Evolutionary conservation across 352 stramenopile genomes (phyloP).

Genomic region (Lagenidium giganteum): DNA sequence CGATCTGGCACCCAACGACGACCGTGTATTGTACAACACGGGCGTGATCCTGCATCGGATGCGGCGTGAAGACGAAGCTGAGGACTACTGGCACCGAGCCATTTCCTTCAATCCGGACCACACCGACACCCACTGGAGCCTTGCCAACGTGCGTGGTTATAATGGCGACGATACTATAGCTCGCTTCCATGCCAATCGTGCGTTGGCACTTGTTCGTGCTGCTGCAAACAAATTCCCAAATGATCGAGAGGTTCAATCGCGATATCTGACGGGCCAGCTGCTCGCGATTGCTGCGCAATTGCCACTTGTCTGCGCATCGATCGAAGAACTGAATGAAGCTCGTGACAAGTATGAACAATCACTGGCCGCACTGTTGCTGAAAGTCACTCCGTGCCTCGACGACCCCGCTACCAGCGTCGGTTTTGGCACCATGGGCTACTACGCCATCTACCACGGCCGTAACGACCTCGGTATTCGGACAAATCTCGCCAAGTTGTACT

Average conservation of each 20-base stretch:
- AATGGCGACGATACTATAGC: slow-evolving; percentile 8
- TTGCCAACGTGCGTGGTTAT: slow-evolving; percentile 13
- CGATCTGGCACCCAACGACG: slow-evolving; percentile 8
- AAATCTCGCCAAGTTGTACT: slow-evolving; percentile 39
- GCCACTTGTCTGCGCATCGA: slow-evolving; percentile 21
- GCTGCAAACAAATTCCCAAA: too few species aligned
- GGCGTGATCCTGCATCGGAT: slow-evolving; percentile 11
- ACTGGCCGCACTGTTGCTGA: slow-evolving; percentile 7
- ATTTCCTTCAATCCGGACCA: slow-evolving; percentile 3
- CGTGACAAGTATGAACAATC: slow-evolving; percentile 9
- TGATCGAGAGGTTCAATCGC: background rate
- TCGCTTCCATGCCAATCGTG: background rate
- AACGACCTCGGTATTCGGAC: slow-evolving; percentile 31
- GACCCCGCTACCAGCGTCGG: slow-evolving; percentile 20
- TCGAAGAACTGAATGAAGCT: slow-evolving; percentile 4
- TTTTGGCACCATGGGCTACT: slow-evolving; percentile 48
- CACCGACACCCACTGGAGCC: slow-evolving; percentile 10
- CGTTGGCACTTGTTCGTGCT: too few species aligned
- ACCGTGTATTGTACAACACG: slow-evolving; percentile 22
- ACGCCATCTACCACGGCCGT: slow-evolving; percentile 51
- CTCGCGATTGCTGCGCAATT: slow-evolving; percentile 16
- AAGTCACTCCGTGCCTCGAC: slow-evolving; percentile 3
- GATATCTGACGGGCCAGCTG: slow-evolving; percentile 13
- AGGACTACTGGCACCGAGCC: slow-evolving; percentile 9
- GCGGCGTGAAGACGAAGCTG: slow-evolving; percentile 1